These are phyloP conservation scores for Beauveria rudraprayagi DNA, from an alignment of 2,329 filamentous ascomycete genomes.

Conservation along the genomic window DNA sequence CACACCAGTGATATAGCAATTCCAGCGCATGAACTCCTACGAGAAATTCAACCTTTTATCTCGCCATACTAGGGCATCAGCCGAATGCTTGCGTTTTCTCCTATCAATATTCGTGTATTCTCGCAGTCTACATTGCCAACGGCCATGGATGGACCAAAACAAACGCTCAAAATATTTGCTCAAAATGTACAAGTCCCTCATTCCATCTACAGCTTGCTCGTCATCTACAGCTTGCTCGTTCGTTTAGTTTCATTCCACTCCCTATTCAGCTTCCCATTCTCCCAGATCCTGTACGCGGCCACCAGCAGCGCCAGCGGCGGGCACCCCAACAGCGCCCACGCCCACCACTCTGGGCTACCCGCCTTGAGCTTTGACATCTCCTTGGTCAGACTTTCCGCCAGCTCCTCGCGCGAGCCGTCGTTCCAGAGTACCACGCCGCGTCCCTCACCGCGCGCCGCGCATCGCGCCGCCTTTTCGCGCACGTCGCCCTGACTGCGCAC, in stretches of 20 bases:
- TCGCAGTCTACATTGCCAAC: too few relatives aligned
- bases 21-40: too few relatives aligned
- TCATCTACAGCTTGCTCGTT: slow-evolving; percentile 25
- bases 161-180: not conserved
- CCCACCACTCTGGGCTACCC: slow-evolving; percentile 75
- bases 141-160: not conserved
- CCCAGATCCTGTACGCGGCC: slow-evolving; percentile 63
- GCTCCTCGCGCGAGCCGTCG: slow-evolving; percentile 63
- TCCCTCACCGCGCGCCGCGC: slow-evolving; percentile 53
- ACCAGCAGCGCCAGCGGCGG: slow-evolving; percentile 67
- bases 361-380: slow-evolving; percentile 56
- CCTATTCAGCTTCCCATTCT: slow-evolving; percentile 62
- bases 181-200: not conserved
- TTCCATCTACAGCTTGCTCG: slow-evolving; percentile 19
- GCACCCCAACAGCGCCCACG: slow-evolving; percentile 57
- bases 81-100: too few relatives aligned
- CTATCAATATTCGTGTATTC: too few relatives aligned
- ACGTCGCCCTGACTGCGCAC: slow-evolving; percentile 84
- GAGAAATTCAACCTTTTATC: too few relatives aligned
- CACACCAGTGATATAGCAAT: too few relatives aligned
- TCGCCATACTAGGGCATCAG: too few relatives aligned
- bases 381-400: slow-evolving; percentile 57
- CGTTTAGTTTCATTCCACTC: slow-evolving; percentile 56
- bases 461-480: slow-evolving; percentile 69
- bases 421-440: slow-evolving; percentile 85